Conservation (phyloP, 1,284 basidiomycete genomes). For the Tilletia indica region DNA sequence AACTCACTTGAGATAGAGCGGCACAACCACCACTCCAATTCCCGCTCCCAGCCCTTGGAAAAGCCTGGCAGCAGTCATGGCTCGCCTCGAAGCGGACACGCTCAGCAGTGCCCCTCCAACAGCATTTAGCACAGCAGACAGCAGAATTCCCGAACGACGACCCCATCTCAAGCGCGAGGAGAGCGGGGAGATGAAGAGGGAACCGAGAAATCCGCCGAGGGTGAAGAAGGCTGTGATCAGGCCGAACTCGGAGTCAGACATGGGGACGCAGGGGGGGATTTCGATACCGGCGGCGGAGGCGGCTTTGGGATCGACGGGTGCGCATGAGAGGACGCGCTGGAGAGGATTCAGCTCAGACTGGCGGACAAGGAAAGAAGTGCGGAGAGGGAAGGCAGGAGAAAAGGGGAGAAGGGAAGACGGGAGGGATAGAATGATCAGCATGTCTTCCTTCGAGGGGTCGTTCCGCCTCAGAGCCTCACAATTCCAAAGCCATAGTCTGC, state of each 20-base stretch:
- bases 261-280: conserved; percentile 28
- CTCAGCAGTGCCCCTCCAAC: conserved; percentile 15
- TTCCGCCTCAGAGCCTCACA: neutral
- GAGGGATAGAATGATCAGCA: too few relatives aligned
- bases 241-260: conserved; percentile 63
- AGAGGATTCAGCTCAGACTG: conserved; percentile 49
- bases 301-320: neutral
- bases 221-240: conserved; percentile 80
- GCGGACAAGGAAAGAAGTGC: neutral
- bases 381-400: neutral
- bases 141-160: conserved; percentile 57
- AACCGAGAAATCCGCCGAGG: conserved; percentile 79
- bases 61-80: conserved; percentile 55
- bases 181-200: conserved; percentile 67
- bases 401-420: neutral
- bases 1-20: conserved; percentile 64
- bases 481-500: conserved; percentile 43
- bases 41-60: conserved; percentile 77
- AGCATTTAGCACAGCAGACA: conserved; percentile 21
- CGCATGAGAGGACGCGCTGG: conserved; percentile 39
- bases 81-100: neutral
- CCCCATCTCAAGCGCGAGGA: conserved; percentile 60
- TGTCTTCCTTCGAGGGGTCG: too few relatives aligned
- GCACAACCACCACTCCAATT: conserved; percentile 78
- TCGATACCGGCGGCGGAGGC: conserved; percentile 22